Evolutionary conservation across 2,329 filamentous ascomycete genomes (phyloP), one percentile per base, ranked within the genome.

Genomic region (Ophiostoma fasciatum): DNA sequence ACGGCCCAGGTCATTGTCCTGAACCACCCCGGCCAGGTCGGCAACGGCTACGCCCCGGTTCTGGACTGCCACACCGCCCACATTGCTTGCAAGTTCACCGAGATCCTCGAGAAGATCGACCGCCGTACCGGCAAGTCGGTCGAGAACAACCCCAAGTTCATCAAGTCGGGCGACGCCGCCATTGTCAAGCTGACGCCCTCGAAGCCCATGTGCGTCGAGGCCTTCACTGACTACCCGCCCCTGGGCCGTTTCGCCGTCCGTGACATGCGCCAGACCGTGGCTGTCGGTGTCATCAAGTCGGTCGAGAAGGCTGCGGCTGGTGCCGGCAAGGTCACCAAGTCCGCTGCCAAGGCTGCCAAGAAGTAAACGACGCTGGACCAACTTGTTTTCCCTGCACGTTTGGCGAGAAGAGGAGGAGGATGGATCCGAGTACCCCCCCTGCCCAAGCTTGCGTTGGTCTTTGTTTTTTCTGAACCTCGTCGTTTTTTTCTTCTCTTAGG

Each of bases 121-220:
- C 87, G 90, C 70, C 90, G 90, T 84, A 94, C 90, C 63, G 90
- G 90, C 66, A 98, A 98, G 80, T 82, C 87, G 51, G 76, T 83
- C 59, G 90, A 98, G 71, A 60, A 71, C 63, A 62, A 60, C 59
- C 90, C 90, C 70, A 98, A 98, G 82, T 96, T 94, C 80, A 87
- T 98, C 83, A 98, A 98, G 85, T 94, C 88, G 59, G 90, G 90
- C 81, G 90, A 98, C 66, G 88, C 90, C 53, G 88, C 88, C 66
- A 98, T 98, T 71, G 90, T 98, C 74, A 96, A 94, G 85, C 96
- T 98, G 90, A 62, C 94, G 75, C 90, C 90, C 63, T 94, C 88
- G 74, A 98, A 98, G 87, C 90, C 90, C 63, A 98, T 98, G 90
- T 98, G 90, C 68, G 90, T 98, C 67, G 90, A 98, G 84, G 73